phyloP scores from a whole-genome alignment of 2,329 filamentous ascomycete genomes.

The Volutella citrinella region DNA sequence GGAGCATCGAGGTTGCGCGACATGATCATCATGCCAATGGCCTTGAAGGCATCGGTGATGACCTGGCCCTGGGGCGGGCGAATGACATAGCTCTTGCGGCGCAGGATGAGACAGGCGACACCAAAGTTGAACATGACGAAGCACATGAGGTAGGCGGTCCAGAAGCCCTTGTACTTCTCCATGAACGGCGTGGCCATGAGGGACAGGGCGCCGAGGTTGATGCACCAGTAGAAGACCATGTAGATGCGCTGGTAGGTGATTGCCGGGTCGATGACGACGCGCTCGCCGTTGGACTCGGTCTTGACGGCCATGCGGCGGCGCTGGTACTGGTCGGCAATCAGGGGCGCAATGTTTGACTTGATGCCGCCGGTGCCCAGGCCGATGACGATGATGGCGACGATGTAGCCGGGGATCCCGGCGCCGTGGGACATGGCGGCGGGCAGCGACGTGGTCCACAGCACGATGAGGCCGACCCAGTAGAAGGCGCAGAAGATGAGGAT shows the following conservation, averaged over 20 bases:
- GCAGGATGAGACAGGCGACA: slow-evolving; percentile 47
- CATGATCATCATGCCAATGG: slow-evolving; percentile 37
- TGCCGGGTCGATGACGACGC: slow-evolving; percentile 64
- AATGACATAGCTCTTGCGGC: slow-evolving; percentile 47
- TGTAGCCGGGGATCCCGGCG: slow-evolving; percentile 47
- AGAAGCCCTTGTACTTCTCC: slow-evolving; percentile 67
- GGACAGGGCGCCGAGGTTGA: slow-evolving; percentile 70
- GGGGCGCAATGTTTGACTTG: slow-evolving; percentile 60
- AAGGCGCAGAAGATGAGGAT: slow-evolving; percentile 55
- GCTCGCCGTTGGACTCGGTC: slow-evolving; percentile 47
- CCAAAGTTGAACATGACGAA: slow-evolving; percentile 63
- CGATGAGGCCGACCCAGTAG: slow-evolving; percentile 55
- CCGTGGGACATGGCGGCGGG: slow-evolving; percentile 33
- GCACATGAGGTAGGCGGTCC: slow-evolving; percentile 57
- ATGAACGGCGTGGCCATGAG: slow-evolving; percentile 65
- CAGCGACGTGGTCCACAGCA: slow-evolving; percentile 51
- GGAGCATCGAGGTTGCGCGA: slow-evolving; percentile 53
- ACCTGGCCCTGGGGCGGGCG: slow-evolving; percentile 59
- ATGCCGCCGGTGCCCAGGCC: slow-evolving; percentile 67
- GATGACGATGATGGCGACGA: slow-evolving; percentile 58
- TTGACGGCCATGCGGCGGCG: slow-evolving; percentile 47
- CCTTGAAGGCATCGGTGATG: slow-evolving; percentile 62
- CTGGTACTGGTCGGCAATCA: slow-evolving; percentile 66
- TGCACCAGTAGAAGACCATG: slow-evolving; percentile 73
- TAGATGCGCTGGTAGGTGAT: slow-evolving; percentile 67